Evolutionary conservation across 805 yeast species (phyloP).

Genomic region (Priceomyces haplophilus): DNA sequence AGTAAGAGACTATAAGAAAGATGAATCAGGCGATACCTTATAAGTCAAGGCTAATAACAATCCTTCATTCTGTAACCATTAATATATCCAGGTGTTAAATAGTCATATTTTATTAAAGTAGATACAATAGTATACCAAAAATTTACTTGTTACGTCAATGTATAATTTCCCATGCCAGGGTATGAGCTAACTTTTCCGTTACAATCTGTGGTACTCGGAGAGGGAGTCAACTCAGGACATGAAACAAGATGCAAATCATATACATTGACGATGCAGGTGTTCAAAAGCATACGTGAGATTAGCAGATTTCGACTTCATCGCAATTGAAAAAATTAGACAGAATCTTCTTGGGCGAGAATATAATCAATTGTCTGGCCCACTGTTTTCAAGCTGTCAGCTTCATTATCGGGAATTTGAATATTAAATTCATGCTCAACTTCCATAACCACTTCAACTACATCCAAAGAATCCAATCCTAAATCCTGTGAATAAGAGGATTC

Average conservation of each 20-base stretch:
- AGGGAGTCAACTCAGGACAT: no score
- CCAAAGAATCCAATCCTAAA: slow-evolving; percentile 47
- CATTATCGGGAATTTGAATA: slow-evolving; percentile 46
- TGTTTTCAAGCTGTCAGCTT: slow-evolving; percentile 45
- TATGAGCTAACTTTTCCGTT: no score
- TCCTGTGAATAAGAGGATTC: slow-evolving; percentile 36
- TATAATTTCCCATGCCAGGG: no score
- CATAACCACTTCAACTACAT: slow-evolving; percentile 46
- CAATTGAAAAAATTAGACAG: slow-evolving; percentile 23
- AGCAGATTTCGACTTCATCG: neutral
- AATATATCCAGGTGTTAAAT: no score
- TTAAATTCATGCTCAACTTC: slow-evolving; percentile 48
- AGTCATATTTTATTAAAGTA: no score
- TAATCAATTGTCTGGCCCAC: slow-evolving; percentile 45
- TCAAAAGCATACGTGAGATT: neutral
- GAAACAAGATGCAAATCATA: neutral
- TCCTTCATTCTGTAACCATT: no score
- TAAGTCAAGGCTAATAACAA: no score
- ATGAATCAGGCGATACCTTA: no score
- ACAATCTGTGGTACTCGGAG: no score
- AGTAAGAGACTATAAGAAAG: no score
- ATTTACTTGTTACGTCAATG: no score
- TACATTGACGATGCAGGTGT: slow-evolving; percentile 1
- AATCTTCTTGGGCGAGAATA: slow-evolving; percentile 41
- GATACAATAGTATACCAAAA: no score